Base-by-base conservation (phyloP, 306 rosid species). In the Styphnolobium japonicum region DNA sequence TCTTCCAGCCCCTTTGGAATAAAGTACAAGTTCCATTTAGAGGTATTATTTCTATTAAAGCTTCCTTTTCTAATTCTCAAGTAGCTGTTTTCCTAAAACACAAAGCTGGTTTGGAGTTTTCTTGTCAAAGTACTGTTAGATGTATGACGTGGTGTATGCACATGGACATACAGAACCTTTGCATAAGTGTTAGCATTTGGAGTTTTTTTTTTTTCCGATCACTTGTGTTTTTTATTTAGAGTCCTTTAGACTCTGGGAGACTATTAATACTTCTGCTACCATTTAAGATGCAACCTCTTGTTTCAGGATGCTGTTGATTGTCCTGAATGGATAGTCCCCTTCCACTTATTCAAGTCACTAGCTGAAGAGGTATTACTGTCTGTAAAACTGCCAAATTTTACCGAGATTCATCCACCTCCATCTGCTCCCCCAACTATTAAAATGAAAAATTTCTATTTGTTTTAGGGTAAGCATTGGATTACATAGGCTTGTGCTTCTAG, bases 291-390 rank as follows among this genome's bases (percentile, higher is more conserved):
- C 0, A 14, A 29, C 64, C 34, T 69, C 27, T 66, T 76, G 68
- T 81, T 79, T 85, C 88, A 94, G 99, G 99, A 96, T 74, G 99
- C 96, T 23, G 99, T 96, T 80, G 99, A 93, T 86, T 93, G 98
- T 81, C 99, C 98, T 21, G 99, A 93, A 84, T 93, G 97, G 97
- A 87, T 95, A 39, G 99, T 91, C 61, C 99, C 99, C 19, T 93
- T 93, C 75, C 84, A 96, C 10, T 29, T 91, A 51, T 96, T 96
- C 81, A 91, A 93, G 82, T 75, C 93, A 5, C 81, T 96, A 84
- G 97, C 97, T 0, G 99, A 96, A 88, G 98, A 95, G 96, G 99
- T 95, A 69, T 63, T 39, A 56, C 77, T 52, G 3, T 46, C 31
- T 21, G 29, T 25, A 12, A 68, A 40, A 72, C 57, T 19, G 18